These are phyloP conservation scores for Pseudogymnoascus sp. DNA, from an alignment of 2,329 filamentous ascomycete genomes.

Conservation along the genomic window DNA sequence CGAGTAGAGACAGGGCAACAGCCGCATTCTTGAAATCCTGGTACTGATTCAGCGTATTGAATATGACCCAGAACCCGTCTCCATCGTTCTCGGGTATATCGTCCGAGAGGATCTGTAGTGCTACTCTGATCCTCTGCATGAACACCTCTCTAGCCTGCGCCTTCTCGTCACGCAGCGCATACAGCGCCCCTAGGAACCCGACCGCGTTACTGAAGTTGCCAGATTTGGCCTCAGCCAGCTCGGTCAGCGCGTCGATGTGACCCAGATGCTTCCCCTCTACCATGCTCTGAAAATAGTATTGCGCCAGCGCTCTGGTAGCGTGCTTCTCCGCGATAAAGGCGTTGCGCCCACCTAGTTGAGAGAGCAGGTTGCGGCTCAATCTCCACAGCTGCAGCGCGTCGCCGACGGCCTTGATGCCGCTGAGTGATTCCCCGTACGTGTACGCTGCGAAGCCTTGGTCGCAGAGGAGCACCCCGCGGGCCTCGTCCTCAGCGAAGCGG, in stretches of 20 bases:
- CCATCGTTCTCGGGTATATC: not conserved
- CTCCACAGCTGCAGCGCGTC: not conserved
- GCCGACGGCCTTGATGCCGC: not conserved
- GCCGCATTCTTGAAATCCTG: not conserved
- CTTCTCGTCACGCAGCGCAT: not conserved
- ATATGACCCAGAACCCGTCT: not conserved
- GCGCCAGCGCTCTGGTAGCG: not conserved
- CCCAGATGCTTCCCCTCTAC: not conserved
- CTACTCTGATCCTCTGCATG: not conserved
- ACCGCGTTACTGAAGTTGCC: not conserved
- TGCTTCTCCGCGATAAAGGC: not conserved
- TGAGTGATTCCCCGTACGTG: conserved; percentile 16
- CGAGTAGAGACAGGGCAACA: not conserved
- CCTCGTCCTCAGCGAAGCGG: conserved; percentile 15
- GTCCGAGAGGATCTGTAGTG: not conserved
- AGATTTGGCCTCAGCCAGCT: not conserved
- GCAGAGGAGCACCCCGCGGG: conserved; percentile 19
- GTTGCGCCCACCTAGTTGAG: not conserved
- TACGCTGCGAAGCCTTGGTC: conserved; percentile 18
- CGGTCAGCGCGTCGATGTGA: not conserved
- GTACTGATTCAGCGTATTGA: not conserved
- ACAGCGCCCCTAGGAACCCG: not conserved
- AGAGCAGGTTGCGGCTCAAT: not conserved
- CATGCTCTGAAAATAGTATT: not conserved
- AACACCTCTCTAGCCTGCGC: not conserved